phyloP scores from a whole-genome alignment of 148 eudicot genomes.

The Rhododendron williamsianum region DNA sequence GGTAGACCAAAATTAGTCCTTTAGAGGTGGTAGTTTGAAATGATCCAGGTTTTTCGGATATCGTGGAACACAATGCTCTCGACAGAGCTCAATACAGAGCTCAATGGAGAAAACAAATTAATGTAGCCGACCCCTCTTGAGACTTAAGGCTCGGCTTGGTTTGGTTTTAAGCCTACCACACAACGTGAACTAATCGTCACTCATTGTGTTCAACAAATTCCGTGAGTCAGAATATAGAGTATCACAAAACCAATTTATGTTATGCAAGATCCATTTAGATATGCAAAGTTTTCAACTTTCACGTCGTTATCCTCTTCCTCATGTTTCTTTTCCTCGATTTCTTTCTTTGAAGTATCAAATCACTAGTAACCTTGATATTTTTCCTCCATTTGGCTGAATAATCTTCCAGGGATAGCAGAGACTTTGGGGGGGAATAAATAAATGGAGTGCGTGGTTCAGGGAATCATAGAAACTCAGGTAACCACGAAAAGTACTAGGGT shows the following conservation, averaged over 20 bases:
- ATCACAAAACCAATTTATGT: neutral
- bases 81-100: neutral
- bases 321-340: neutral
- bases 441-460: slow-evolving; percentile 94
- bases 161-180: neutral
- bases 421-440: neutral
- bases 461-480: slow-evolving; percentile 88
- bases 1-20: neutral
- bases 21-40: neutral
- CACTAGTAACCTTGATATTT: neutral
- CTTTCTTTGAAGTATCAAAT: neutral
- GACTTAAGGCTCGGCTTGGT: neutral
- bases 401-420: neutral
- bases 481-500: neutral
- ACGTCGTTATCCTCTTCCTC: neutral
- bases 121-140: neutral
- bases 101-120: neutral
- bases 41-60: neutral
- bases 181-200: neutral
- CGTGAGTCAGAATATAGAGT: neutral
- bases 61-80: neutral
- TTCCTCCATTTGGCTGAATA: neutral
- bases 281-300: neutral
- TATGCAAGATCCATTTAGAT: neutral
- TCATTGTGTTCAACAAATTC: neutral